Evolutionary conservation across 1,284 basidiomycete species (phyloP).

Genomic region (Uromyces viciae-fabae): DNA sequence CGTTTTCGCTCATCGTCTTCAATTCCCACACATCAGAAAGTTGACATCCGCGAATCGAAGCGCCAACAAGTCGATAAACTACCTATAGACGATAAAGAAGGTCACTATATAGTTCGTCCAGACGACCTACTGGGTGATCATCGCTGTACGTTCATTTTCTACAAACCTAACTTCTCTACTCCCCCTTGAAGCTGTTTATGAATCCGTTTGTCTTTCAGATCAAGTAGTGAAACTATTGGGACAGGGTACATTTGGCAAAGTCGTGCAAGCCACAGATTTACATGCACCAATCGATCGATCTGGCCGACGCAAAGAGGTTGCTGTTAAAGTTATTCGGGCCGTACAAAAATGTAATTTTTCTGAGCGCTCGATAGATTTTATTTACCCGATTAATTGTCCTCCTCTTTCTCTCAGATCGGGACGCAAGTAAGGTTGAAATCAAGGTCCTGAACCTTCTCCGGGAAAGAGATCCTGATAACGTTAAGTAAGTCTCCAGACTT

Average conservation of each 20-base stretch:
- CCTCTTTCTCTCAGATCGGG: slow-evolving; percentile 62
- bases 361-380: not conserved
- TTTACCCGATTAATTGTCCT: not conserved
- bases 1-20: not conserved
- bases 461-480: slow-evolving; percentile 81
- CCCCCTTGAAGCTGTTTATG: slow-evolving; percentile 25
- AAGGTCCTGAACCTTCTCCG: slow-evolving; percentile 87
- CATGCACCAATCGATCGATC: slow-evolving; percentile 60
- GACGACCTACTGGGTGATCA: slow-evolving; percentile 74
- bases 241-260: slow-evolving; percentile 98
- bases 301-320: slow-evolving; percentile 64
- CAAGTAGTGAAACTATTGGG: slow-evolving; percentile 81
- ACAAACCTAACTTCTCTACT: slow-evolving; percentile 53
- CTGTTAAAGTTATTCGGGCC: slow-evolving; percentile 97
- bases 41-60: slow-evolving; percentile 31
- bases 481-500: slow-evolving; percentile 65
- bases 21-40: not conserved
- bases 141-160: slow-evolving; percentile 64
- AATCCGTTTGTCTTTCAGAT: slow-evolving; percentile 47
- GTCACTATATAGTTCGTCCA: slow-evolving; percentile 85
- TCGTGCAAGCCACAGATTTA: slow-evolving; percentile 86
- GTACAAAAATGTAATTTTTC: slow-evolving; percentile 69
- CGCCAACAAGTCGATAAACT: slow-evolving; percentile 52
- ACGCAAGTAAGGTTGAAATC: slow-evolving; percentile 98
- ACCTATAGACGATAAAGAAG: slow-evolving; percentile 83